Conservation (phyloP, 192 early-diverging fungal species). For the Tieghemiomyces parasiticus region DNA sequence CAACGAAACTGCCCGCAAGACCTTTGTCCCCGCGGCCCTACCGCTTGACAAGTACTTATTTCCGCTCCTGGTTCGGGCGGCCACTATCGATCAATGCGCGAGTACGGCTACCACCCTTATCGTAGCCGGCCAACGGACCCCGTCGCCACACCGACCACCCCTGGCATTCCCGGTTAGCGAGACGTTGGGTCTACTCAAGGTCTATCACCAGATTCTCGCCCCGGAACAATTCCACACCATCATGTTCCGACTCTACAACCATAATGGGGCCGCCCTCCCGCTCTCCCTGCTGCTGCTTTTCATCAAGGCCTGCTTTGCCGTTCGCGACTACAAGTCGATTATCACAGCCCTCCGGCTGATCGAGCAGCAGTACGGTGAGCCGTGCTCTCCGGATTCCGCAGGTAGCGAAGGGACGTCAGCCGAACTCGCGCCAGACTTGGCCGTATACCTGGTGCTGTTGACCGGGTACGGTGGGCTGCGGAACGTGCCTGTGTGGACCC, state of each 20-base stretch:
- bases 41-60: too few relatives aligned
- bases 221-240: not conserved
- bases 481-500: not conserved
- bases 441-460: slow-evolving; percentile 5
- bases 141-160: too few relatives aligned
- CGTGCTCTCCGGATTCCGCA: too few relatives aligned
- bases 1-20: too few relatives aligned
- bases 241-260: not conserved
- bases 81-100: too few relatives aligned
- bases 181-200: not conserved
- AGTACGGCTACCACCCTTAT: too few relatives aligned
- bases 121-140: too few relatives aligned
- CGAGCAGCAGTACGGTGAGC: not conserved
- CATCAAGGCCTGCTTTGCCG: not conserved
- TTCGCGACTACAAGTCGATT: not conserved
- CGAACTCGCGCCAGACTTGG: too few relatives aligned
- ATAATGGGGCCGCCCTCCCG: not conserved
- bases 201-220: not conserved
- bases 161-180: too few relatives aligned
- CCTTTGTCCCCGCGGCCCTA: too few relatives aligned
- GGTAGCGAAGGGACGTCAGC: too few relatives aligned
- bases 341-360: not conserved
- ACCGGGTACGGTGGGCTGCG: not conserved
- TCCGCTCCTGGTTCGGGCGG: too few relatives aligned
- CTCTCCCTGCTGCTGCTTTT: not conserved